Evolutionary conservation across 2,329 filamentous ascomycete genomes (phyloP), one percentile per base, ranked within the genome.

Genomic region (Fusarium sp.): DNA sequence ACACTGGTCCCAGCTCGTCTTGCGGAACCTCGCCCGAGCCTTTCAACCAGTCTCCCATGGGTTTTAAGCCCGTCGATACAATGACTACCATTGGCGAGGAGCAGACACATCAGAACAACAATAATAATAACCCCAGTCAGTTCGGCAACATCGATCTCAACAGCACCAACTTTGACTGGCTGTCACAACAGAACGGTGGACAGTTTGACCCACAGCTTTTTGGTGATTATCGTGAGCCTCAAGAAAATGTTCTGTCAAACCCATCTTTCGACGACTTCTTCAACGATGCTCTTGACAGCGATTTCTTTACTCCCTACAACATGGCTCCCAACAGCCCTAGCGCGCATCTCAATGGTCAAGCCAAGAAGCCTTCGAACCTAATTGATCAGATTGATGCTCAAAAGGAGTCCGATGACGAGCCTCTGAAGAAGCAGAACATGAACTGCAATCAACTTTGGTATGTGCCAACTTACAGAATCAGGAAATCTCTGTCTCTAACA

Each of bases 391-490:
- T 97, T 70, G 95, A 97, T 78, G 91, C 90, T 22, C 85, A 91
- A 68, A 91, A 94, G 80, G 89, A 94, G 63, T 86, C 90, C 9
- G 90, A 91, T 11, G 92, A 95, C 13, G 92, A 92, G 39, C 80
- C 86, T 44, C 83, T 91, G 8, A 78, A 81, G 69, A 70, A 78
- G 36, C 86, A 92, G 74, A 88, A 94, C 78, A 87, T 97, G 77
- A 94, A 90, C 67, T 98, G 95, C 84, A 95, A 93, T 76, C 95
- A 96, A 80, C 95, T 98, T 57, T 98, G 95, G 95, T 98, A 89
- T 79, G 93, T 86, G 56, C 18, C 31, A 22, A 26, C 13, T 22
- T 7, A 5, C 4, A 47, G 33, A n/a, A 12, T 12, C 26, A n/a
- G 31, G 30, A 5, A 30, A 61, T 22, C 3, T 26, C 13, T 26